phyloP scores from a whole-genome alignment of 805 yeast genomes.

The Kluyveromyces nonfermentans region DNA sequence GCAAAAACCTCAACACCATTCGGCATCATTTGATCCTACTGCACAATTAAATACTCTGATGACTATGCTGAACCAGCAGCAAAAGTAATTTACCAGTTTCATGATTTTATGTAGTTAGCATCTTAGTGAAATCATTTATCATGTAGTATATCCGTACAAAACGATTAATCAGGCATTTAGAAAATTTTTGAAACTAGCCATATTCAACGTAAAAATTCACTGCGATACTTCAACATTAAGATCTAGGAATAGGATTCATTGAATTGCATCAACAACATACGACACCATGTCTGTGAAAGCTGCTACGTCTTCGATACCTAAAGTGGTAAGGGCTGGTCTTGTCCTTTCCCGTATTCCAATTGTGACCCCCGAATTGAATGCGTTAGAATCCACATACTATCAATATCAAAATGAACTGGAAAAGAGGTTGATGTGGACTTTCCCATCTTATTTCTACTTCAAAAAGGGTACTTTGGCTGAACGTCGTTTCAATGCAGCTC shows the following conservation, averaged over 20 bases:
- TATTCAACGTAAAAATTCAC: neutral
- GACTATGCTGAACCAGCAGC: conserved; percentile 35
- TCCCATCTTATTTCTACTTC: conserved; percentile 88
- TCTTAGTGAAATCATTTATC: neutral
- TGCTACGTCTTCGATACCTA: conserved; percentile 13
- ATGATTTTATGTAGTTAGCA: neutral
- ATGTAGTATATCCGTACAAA: neutral
- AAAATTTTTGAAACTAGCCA: neutral
- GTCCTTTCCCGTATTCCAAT: conserved; percentile 77
- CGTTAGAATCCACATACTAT: conserved; percentile 67
- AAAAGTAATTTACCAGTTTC: conserved; percentile 8
- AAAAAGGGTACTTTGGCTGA: conserved; percentile 85
- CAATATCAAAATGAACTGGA: conserved; percentile 79
- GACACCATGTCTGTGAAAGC: conserved; percentile 4
- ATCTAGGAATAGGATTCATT: neutral
- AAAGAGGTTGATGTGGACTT: conserved; percentile 93
- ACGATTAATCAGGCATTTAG: neutral
- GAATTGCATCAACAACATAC: neutral
- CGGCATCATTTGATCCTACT: conserved; percentile 27
- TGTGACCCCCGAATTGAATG: conserved; percentile 65
- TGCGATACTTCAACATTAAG: neutral
- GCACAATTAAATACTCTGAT: conserved; percentile 35
- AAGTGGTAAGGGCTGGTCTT: conserved; percentile 38
- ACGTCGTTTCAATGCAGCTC: conserved; percentile 65
- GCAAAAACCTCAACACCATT: conserved; percentile 11